Percentiles rank a stretch among this genome's conserved stretches.
These are phyloP conservation scores for Flaveria linearis DNA, from an alignment of 129 eudicot genomes.

Conservation along the genomic window DNA sequence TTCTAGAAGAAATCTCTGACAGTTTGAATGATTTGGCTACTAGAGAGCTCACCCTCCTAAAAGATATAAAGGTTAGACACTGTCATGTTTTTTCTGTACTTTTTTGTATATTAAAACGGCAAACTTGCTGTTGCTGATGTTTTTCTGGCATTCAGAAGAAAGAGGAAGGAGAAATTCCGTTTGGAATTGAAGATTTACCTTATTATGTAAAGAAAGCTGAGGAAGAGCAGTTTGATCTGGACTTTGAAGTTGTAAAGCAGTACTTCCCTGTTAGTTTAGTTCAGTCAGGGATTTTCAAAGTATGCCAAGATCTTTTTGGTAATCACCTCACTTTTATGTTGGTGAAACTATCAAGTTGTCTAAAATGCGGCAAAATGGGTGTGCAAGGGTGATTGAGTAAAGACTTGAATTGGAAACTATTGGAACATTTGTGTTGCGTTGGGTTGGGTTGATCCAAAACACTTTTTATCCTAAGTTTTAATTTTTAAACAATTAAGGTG, in stretches of 20 bases:
- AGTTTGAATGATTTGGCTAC: conserved; percentile 70
- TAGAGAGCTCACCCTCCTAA: conserved; percentile 68
- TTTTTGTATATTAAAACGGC: too few relatives aligned
- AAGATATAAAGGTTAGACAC: conserved; percentile 61
- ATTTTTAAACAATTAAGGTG: background rate
- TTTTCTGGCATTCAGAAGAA: too few relatives aligned
- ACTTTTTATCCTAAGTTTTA: background rate
- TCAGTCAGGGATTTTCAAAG: too few relatives aligned
- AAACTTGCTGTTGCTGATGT: too few relatives aligned
- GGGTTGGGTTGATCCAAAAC: background rate
- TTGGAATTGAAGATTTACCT: too few relatives aligned
- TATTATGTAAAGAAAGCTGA: too few relatives aligned
- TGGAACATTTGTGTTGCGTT: background rate
- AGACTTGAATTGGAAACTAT: background rate
- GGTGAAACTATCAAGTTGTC: background rate
- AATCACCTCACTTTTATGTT: conserved; percentile 12
- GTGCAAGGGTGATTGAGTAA: background rate
- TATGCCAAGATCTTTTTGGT: too few relatives aligned
- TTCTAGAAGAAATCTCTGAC: conserved; percentile 78
- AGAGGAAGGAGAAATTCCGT: too few relatives aligned
- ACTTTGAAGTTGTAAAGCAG: too few relatives aligned
- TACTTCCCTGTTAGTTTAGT: too few relatives aligned
- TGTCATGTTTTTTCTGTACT: too few relatives aligned
- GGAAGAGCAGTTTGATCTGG: too few relatives aligned
- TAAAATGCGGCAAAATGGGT: conserved; percentile 11